Base-by-base conservation (phyloP, 768 basidiomycete species). In the Baorangia bicolor region DNA sequence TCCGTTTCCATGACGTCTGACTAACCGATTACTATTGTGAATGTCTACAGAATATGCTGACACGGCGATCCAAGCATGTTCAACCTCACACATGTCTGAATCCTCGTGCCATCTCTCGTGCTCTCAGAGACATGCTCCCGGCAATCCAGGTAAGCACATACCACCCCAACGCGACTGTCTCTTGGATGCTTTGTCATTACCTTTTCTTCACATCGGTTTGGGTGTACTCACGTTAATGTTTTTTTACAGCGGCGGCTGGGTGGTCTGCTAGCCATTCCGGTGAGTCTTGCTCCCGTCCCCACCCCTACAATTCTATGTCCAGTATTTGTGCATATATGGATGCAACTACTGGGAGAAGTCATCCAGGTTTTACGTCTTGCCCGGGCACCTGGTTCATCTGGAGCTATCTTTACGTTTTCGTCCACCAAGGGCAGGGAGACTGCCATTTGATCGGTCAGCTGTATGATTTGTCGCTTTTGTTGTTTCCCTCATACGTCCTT, bases 1-100 rank as follows among this genome's bases (percentile, higher is more conserved):
- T n/a, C 34, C n/a, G 8, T 31, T 50, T 18, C 6, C 20, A 21
- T 11, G 27, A 41, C 13, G 5, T 7, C 3, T 5, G 2, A 58
- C 33, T 40, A 2, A 61, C 33, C 4, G 4, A 51, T n/a, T 4
- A 4, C 21, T 11, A 5, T 33, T 46, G 40, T 16, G 27, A 44
- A 46, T 37, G 7, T 53, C 13, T 33, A 38, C 50, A 69, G 67
- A 51, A 30, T 56, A 56, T 20, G 44, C 41, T 14, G 55, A 59
- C 12, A 46, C 21, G 2, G 64, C 60, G 14, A 56, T 48, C 14
- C 66, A 65, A 48, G 55, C 56, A 23, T 53, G n/a, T 34, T 21
- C 23, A 13, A 34, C 55, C 33, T 43, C 45, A 9, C 16, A 47
- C 23, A 5, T 33, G 0, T 42, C 38, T 28, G 39, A 42, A 20